Percentiles rank a stretch among this genome's conserved stretches.
These are phyloP conservation scores for Escovopsis sp. DNA, from an alignment of 2,329 filamentous ascomycete species.

Conservation along the genomic window DNA sequence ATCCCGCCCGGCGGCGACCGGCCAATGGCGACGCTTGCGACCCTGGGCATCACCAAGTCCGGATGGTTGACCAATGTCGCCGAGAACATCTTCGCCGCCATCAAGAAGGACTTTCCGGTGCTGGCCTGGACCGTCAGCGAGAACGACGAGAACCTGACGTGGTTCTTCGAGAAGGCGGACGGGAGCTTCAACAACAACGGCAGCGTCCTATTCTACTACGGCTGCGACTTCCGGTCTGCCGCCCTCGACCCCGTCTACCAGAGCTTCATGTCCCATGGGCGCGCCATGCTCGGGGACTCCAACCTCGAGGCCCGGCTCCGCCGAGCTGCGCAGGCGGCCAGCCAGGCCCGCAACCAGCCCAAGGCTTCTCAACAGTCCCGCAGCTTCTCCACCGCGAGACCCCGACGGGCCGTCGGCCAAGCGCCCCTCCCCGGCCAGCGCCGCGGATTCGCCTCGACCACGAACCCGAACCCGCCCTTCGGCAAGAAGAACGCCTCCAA, in stretches of 20 bases:
- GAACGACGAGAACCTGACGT: conserved; percentile 90
- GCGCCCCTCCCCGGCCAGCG: conserved; percentile 34
- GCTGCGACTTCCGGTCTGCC: conserved; percentile 66
- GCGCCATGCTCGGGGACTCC: conserved; percentile 76
- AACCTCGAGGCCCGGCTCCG: conserved; percentile 79
- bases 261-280: conserved; percentile 69
- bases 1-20: conserved; percentile 54
- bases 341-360: conserved; percentile 27
- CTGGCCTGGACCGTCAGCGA: conserved; percentile 94
- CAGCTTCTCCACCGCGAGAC: conserved; percentile 7
- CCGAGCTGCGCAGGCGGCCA: conserved; percentile 56
- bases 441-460: conserved; percentile 11
- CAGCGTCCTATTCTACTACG: conserved; percentile 94
- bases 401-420: conserved; percentile 9
- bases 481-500: conserved; percentile 81
- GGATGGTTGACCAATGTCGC: conserved; percentile 91
- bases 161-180: conserved; percentile 96
- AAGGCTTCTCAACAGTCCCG: conserved; percentile 12
- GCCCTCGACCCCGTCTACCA: conserved; percentile 62
- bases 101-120: conserved; percentile 86
- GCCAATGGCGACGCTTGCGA: conserved; percentile 67
- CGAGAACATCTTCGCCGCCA: conserved; percentile 84
- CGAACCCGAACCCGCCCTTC: conserved; percentile 58
- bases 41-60: conserved; percentile 82
- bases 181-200: conserved; percentile 76